Evolutionary conservation across 192 early-diverging fungal species (phyloP).

Genomic region (Entrophospora sp.): DNA sequence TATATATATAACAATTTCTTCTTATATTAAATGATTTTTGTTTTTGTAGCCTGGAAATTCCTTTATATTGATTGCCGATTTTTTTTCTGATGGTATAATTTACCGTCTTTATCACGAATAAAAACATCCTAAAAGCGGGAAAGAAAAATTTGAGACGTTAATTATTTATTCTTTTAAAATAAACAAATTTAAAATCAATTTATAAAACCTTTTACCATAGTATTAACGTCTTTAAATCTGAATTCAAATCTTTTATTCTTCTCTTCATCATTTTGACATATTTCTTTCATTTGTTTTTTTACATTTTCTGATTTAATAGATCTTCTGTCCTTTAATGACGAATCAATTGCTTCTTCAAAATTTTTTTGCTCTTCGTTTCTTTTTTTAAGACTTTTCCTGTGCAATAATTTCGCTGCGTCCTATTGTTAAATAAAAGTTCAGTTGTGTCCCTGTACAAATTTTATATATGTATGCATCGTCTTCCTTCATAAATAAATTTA

Average conservation of each 20-base stretch:
- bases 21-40: too few relatives aligned
- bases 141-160: too few relatives aligned
- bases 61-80: too few relatives aligned
- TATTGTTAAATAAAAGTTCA: not conserved
- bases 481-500: not conserved
- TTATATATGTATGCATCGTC: not conserved
- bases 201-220: too few relatives aligned
- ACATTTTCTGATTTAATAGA: slow-evolving; percentile 23
- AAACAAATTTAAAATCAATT: too few relatives aligned
- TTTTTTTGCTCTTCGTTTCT: slow-evolving; percentile 22
- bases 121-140: too few relatives aligned
- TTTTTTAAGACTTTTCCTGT: slow-evolving; percentile 34
- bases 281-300: slow-evolving; percentile 8
- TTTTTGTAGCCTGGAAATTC: too few relatives aligned
- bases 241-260: slow-evolving; percentile 30
- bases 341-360: too few relatives aligned
- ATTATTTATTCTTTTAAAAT: too few relatives aligned
- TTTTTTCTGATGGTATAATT: too few relatives aligned
- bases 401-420: slow-evolving; percentile 74
- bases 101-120: too few relatives aligned
- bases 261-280: slow-evolving; percentile 19
- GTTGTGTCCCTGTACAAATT: not conserved
- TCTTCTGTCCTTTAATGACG: slow-evolving; percentile 22
- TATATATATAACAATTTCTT: too few relatives aligned
- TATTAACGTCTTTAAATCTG: slow-evolving; percentile 36